These are phyloP conservation scores for Tolypocladium endophyticum DNA, from an alignment of 2,329 filamentous ascomycete species.

Conservation along the genomic window DNA sequence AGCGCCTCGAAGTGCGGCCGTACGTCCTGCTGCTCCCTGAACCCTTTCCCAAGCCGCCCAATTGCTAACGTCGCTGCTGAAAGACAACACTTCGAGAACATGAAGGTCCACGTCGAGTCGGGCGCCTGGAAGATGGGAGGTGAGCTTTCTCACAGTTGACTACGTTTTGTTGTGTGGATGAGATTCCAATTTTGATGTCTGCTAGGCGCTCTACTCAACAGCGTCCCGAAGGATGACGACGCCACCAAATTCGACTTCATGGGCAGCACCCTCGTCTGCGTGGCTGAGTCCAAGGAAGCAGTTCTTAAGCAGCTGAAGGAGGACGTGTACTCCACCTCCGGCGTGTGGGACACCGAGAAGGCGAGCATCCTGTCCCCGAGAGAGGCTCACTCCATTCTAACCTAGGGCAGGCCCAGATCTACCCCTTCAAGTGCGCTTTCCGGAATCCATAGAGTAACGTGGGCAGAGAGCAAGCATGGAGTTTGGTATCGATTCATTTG, in stretches of 20 bases:
- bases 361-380: conserved; percentile 20
- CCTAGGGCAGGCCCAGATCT: conserved; percentile 33
- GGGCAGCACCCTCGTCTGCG: conserved; percentile 59
- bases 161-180: not conserved
- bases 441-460: conserved; percentile 13
- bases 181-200: not conserved
- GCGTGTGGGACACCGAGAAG: conserved; percentile 74
- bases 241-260: conserved; percentile 54
- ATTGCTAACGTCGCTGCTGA: not conserved
- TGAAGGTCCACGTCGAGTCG: conserved; percentile 40
- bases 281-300: conserved; percentile 59
- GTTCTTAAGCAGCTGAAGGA: conserved; percentile 54
- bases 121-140: conserved; percentile 57
- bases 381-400: not conserved
- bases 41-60: not conserved
- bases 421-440: conserved; percentile 35
- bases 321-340: conserved; percentile 61
- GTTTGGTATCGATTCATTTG: conserved; percentile 3
- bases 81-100: conserved; percentile 42
- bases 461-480: not conserved
- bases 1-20: conserved; percentile 51
- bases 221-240: conserved; percentile 52
- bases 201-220: conserved; percentile 57
- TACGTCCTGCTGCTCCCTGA: conserved; percentile 22
- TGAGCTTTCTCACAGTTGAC: conserved; percentile 19